These are phyloP conservation scores for Amylostereum areolatum DNA, from an alignment of 1,284 basidiomycete species.

Conservation along the genomic window DNA sequence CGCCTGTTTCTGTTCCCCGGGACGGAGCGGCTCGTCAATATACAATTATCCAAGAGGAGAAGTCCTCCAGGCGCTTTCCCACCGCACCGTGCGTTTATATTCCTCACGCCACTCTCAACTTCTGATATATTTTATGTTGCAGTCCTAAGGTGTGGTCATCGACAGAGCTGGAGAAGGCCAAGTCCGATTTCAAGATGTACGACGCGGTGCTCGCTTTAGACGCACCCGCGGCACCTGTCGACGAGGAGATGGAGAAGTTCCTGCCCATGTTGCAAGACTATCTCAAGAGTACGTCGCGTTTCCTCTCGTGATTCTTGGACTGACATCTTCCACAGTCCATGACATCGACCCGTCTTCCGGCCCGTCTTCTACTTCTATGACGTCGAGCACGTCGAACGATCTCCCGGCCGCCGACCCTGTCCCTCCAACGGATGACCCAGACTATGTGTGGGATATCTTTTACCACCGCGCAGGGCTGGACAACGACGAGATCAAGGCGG, in stretches of 20 bases:
- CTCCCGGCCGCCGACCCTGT: slow-evolving; percentile 1
- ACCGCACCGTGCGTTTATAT: slow-evolving; percentile 20
- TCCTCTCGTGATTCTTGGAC: background rate
- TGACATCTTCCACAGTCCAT: slow-evolving; percentile 26
- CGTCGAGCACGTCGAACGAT: slow-evolving; percentile 1
- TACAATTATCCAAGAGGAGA: slow-evolving; percentile 23
- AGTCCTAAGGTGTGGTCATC: slow-evolving; percentile 52
- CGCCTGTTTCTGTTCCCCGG: too few species aligned
- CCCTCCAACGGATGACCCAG: slow-evolving; percentile 28
- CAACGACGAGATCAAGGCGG: slow-evolving; percentile 41
- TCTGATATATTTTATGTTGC: background rate
- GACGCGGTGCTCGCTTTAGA: slow-evolving; percentile 50
- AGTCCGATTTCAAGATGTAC: slow-evolving; percentile 54
- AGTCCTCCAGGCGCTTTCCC: slow-evolving; percentile 8
- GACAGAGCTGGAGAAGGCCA: slow-evolving; percentile 36
- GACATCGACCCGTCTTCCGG: slow-evolving; percentile 16
- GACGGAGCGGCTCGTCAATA: too few species aligned
- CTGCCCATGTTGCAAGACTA: slow-evolving; percentile 67
- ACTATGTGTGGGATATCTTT: slow-evolving; percentile 79
- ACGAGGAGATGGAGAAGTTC: slow-evolving; percentile 69
- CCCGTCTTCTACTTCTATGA: slow-evolving; percentile 7
- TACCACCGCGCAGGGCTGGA: slow-evolving; percentile 60
- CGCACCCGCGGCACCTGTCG: slow-evolving; percentile 27
- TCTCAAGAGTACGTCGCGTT: slow-evolving; percentile 42
- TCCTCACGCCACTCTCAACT: background rate